Base-by-base conservation (phyloP, 2,329 filamentous ascomycete genomes). In the Paraphaeosphaeria sporulosa region DNA sequence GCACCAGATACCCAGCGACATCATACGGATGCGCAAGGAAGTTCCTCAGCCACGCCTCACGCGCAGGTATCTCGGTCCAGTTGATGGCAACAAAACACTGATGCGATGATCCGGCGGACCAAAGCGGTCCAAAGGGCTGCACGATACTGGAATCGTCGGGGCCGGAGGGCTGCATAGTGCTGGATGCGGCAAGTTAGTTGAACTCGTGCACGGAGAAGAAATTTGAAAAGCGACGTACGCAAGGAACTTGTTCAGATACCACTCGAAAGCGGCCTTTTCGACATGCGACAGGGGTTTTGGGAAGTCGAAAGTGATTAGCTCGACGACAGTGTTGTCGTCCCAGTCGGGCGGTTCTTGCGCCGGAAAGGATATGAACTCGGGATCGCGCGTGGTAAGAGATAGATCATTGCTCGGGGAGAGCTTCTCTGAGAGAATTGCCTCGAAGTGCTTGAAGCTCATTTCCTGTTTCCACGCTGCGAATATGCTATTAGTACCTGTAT, bases 21-120 rank as follows among this genome's bases (percentile, higher is more conserved):
- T 42, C 51, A 40, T 54, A 44, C 30, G 23, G 34, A 23, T 43
- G 40, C 7, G 51, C 51, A 4, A 44, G 38, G 27, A 54, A 54
- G 32, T 44, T 54, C 51, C n/a, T 23, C 12, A 54, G 25, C 51
- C 51, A 54, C 2, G 51, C 36, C 27, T 19, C 30, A 19, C 51
- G 51, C 40, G 43, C 23, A 15, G 38, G 21, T 21, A 44, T 23
- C 5, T 21, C 23, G 9, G 7, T 25, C 51, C 51, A 54, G 10
- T 13, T 23, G 38, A 54, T 21, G n/a, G 27, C 32, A 2, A 54
- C 17, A 6, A 43, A 7, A 23, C n/a, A 44, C 6, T 32, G 17
- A 6, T 54, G 34, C 30, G 30, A 21, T 44, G 21, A 13, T n/a
- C 17, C 30, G 5, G 34, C 9, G 3, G 23, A 43, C 51, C 38